These are phyloP conservation scores for Plicaturopsis crispa DNA, from an alignment of 768 basidiomycete species.

Conservation along the genomic window DNA sequence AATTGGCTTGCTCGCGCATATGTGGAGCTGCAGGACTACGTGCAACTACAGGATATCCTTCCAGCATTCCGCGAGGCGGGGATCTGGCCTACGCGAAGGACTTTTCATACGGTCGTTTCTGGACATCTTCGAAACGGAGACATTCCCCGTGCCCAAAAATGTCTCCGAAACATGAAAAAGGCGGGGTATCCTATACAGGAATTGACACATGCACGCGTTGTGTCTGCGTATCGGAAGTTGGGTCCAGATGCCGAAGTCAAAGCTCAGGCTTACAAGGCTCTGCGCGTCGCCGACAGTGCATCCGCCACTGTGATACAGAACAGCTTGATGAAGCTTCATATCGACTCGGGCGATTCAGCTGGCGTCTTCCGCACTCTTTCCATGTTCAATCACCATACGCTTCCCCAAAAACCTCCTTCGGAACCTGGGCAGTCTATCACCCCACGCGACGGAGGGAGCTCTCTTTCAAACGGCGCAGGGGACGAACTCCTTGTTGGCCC, in stretches of 20 bases:
- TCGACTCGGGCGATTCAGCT: neutral
- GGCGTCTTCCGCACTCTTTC: neutral
- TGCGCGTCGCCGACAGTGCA: neutral
- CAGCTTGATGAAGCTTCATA: neutral
- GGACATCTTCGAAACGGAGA: conserved; percentile 66
- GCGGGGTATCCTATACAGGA: conserved; percentile 47
- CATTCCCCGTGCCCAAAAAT: conserved; percentile 43
- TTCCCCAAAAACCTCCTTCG: conserved; percentile 2
- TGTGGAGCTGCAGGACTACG: conserved; percentile 45
- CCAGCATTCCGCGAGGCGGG: conserved; percentile 40
- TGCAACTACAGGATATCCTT: conserved; percentile 35
- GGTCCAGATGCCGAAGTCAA: conserved; percentile 35
- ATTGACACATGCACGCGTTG: conserved; percentile 53
- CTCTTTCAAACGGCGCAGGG: neutral
- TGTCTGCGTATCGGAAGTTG: conserved; percentile 48
- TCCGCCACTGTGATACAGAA: neutral
- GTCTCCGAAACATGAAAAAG: conserved; percentile 48
- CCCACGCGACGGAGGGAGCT: conserved; percentile 1
- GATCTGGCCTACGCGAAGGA: conserved; percentile 47
- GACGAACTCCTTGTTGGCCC: neutral
- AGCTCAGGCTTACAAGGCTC: neutral
- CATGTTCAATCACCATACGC: no score
- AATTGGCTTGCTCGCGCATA: conserved; percentile 65
- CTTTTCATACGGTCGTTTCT: conserved; percentile 62
- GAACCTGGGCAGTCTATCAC: conserved; percentile 1